Base-by-base conservation (phyloP, 2,329 filamentous ascomycete genomes). In the Paradendryphiella salina region DNA sequence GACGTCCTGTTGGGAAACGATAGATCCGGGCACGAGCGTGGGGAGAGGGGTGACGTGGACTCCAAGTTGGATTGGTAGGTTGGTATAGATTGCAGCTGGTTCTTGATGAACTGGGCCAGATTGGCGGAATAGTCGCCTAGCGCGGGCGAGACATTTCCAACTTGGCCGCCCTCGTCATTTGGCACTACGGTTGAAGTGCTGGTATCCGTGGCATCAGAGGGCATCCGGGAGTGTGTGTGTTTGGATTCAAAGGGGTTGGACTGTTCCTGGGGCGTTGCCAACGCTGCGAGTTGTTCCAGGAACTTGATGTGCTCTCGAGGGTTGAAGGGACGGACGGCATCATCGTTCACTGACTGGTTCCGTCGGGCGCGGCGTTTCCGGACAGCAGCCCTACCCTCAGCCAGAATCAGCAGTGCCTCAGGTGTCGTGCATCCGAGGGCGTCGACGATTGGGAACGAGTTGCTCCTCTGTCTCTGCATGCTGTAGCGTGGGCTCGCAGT, bases 101-200 rank as follows among this genome's bases (percentile, higher is more conserved):
- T 54, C 46, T 69, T 66, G 41, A 72, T 71, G 50, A 73, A 73
- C 13, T 62, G 61, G n/a, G 70, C 68, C 13, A 73, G 62, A 31
- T 70, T 68, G 33, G 69, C 68, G 18, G 70, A 72, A 45, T 73
- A 73, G 47, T 67, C 57, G 43, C 64, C 65, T 17, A 72, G 44
- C 21, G 60, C 50, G 28, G 51, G 46, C 37, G 46, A 50, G 5
- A 52, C 18, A 32, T 15, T 46, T 28, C 14, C 40, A 49, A 40
- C 31, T 31, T 54, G 40, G 20, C 51, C 47, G 33, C 54, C 49
- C 4, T 46, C 17, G 39, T 38, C 33, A 31, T 55, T 47, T 33
- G 59, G 53, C 11, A 66, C 60, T 18, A 72, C 50, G 5, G 69
- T 71, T 3, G 65, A 65, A 6, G 59, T 65, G 47, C 65, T 70